Percentiles rank a stretch among this genome's conserved stretches.
Evolutionary conservation across 176 grass and related monocot genomes (phyloP).

Genomic region (Rhipidocladum racemiflorum): DNA sequence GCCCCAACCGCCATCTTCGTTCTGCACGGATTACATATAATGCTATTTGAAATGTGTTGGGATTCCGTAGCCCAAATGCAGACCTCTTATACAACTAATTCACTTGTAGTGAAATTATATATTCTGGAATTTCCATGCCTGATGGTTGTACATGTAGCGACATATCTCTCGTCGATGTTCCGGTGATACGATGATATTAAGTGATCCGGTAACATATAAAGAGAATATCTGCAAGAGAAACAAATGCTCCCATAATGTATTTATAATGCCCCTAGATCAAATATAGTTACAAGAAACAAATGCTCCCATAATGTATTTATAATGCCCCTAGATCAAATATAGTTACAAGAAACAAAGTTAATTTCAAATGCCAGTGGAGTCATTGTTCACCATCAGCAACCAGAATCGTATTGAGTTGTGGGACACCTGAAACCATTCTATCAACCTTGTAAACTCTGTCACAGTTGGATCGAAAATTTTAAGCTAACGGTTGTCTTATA

Average conservation of each 20-base stretch:
- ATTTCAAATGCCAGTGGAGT: neutral
- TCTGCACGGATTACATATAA: neutral
- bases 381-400: neutral
- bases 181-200: neutral
- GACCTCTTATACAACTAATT: too few species aligned
- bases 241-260: neutral
- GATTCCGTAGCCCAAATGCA: too few species aligned
- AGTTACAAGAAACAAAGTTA: neutral
- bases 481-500: neutral
- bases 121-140: neutral
- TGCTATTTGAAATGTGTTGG: too few species aligned
- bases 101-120: neutral
- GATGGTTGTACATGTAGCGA: slow-evolving; percentile 1
- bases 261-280: neutral
- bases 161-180: slow-evolving; percentile 7
- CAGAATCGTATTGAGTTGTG: too few species aligned
- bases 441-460: neutral
- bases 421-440: neutral
- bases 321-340: neutral
- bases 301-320: neutral
- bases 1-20: slow-evolving; percentile 14
- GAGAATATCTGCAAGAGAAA: neutral
- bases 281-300: neutral
- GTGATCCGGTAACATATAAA: neutral
- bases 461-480: neutral